These are phyloP conservation scores for Zea mays DNA, from an alignment of 176 grass and related monocot species.

Conservation along the genomic window DNA sequence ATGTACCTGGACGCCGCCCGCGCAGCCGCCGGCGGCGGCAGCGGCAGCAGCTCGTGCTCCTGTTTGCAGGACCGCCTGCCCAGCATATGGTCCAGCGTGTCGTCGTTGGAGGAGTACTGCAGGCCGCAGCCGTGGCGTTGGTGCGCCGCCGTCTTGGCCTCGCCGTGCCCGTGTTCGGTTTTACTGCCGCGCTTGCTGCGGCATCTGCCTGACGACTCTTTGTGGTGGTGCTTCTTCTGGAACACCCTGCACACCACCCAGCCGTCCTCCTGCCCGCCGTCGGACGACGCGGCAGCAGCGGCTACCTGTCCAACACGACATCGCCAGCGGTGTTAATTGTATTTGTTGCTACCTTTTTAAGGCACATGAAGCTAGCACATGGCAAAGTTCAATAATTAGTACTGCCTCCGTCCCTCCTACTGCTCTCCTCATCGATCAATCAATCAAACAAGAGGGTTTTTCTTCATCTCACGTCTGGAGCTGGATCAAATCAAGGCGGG, in stretches of 20 bases:
- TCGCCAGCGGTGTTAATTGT: slow-evolving; percentile 42
- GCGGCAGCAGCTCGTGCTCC: slow-evolving; percentile 47
- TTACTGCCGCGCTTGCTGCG: slow-evolving; percentile 34
- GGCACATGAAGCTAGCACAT: slow-evolving; percentile 59
- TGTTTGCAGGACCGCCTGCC: slow-evolving; percentile 75
- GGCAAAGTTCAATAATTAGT: slow-evolving; percentile 51
- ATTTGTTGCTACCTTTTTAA: slow-evolving; percentile 54
- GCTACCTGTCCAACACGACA: slow-evolving; percentile 6
- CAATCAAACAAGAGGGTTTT: background rate
- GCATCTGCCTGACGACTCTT: slow-evolving; percentile 34
- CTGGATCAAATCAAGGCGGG: slow-evolving; percentile 39
- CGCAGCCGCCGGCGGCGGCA: background rate
- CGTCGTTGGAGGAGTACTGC: slow-evolving; percentile 63
- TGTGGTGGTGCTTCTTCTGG: slow-evolving; percentile 96
- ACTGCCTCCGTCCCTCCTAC: background rate
- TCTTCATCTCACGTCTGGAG: background rate
- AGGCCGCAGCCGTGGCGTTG: slow-evolving; percentile 2
- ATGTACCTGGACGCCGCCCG: slow-evolving; percentile 43
- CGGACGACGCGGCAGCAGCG: slow-evolving; percentile 14
- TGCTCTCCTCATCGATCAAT: background rate
- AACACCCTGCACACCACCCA: slow-evolving; percentile 99
- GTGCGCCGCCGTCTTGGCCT: slow-evolving; percentile 23
- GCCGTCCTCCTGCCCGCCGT: slow-evolving; percentile 80
- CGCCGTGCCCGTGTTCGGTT: slow-evolving; percentile 19
- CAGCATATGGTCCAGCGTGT: slow-evolving; percentile 87